Base-by-base conservation (phyloP, 176 grass and related monocot species). In the Carex pumila region DNA sequence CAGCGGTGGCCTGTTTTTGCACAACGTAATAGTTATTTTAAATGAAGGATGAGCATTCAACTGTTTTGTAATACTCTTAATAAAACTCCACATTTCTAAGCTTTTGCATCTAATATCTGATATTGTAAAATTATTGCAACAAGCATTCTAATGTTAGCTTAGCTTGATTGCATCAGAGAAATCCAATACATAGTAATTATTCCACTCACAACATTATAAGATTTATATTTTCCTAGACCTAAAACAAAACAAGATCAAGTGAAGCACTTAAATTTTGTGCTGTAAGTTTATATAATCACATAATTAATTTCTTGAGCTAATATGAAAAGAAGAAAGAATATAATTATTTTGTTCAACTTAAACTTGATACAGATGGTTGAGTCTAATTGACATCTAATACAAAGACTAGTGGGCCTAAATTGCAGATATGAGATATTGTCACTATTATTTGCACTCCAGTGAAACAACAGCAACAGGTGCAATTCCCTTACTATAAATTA, bases 1-100 rank as follows among this genome's bases (percentile, higher is more conserved):
- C 68, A 90, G 71, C 32, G 97, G 97, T 64, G 93, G 91, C 88
- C 97, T 99, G 84, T 75, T 65, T 83, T 17, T 45, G 29, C 29
- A 77, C 73, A 50, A 31, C 73, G 32, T 7, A 53, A 76, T 56
- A 17, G 56, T 55, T 34, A 34, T 76, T 74, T 73, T 52, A 19
- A 52, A 74, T 25, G 11, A 29, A 76, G 21, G 22, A 76, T 55
- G 37, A 49, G 41, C 25, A 77, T 56, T 39, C 5, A 39, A 39
- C 5, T 39, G 4, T 73, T 50, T 52, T 73, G 43, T n/a, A 25
- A 31, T 77, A 56, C 49, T 32, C 25, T 0, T 17, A 77, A 56
- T 9, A 29, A 55, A 56, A 34, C 2, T 30, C 12, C 5, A 19
- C 10, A 14, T 19, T 55, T 76, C 22, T 76, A 76, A 76, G 7